These are phyloP conservation scores for Erodium maritimum DNA, from an alignment of 345 rosid species.

Conservation along the genomic window DNA sequence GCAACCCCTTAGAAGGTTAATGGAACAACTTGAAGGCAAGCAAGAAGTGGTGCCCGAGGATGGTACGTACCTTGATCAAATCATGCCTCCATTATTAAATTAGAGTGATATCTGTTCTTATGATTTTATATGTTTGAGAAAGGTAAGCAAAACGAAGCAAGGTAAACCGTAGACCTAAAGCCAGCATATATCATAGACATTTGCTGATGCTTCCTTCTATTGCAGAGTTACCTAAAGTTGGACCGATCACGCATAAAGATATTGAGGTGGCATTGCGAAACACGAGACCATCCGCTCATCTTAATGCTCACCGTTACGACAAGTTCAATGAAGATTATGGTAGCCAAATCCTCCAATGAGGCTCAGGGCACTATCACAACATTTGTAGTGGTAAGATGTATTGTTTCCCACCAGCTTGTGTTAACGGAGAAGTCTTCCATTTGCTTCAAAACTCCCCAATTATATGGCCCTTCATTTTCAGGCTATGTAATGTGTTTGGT, in stretches of 20 bases:
- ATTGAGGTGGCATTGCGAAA: conserved; percentile 65
- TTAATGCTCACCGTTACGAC: conserved; percentile 69
- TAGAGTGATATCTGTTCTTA: background rate
- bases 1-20: conserved; percentile 81
- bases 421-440: no score
- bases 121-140: background rate
- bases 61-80: conserved; percentile 29
- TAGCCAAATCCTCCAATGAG: conserved; percentile 64
- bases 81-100: background rate
- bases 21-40: conserved; percentile 50
- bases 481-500: no score
- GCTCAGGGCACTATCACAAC: background rate
- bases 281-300: conserved; percentile 94
- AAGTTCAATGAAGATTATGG: conserved; percentile 89
- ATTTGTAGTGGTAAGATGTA: background rate
- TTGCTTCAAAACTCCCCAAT: no score
- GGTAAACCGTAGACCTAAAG: background rate
- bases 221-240: conserved; percentile 77
- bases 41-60: conserved; percentile 62
- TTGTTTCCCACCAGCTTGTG: background rate
- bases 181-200: background rate
- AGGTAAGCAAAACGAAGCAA: background rate
- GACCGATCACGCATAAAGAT: conserved; percentile 56
- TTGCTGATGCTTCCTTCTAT: background rate
- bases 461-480: no score